phyloP scores from a whole-genome alignment of 179 eudicot species.

The Silene vulgaris region DNA sequence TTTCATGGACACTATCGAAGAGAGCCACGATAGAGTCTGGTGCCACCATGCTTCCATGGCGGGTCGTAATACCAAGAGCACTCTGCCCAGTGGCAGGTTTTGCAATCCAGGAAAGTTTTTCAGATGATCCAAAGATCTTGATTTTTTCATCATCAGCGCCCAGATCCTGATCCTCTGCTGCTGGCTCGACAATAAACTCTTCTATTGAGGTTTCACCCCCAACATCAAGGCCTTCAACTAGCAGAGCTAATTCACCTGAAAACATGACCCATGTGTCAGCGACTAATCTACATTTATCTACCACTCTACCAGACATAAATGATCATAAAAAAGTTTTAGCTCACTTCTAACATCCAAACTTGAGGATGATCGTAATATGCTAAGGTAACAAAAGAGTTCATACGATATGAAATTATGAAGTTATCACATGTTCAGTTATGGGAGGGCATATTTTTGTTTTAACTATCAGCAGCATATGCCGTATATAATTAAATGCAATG shows the following conservation, averaged over 20 bases:
- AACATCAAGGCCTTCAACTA: slow-evolving; percentile 80
- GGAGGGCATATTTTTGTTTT: no score
- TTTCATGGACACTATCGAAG: slow-evolving; percentile 75
- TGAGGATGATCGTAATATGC: background rate
- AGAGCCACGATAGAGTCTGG: slow-evolving; percentile 80
- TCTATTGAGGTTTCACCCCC: slow-evolving; percentile 75
- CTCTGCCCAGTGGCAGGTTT: slow-evolving; percentile 72
- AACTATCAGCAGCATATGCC: no score
- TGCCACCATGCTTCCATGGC: slow-evolving; percentile 57
- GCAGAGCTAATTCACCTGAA: slow-evolving; percentile 81
- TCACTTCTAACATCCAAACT: background rate
- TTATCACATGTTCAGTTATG: no score
- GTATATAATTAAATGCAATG: background rate
- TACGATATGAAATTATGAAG: no score
- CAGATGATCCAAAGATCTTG: slow-evolving; percentile 53
- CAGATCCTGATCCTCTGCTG: slow-evolving; percentile 35
- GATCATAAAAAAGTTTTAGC: background rate
- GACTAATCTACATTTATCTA: background rate
- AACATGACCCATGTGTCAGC: slow-evolving; percentile 18
- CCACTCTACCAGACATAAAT: background rate
- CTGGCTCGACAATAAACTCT: slow-evolving; percentile 61
- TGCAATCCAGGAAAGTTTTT: slow-evolving; percentile 72
- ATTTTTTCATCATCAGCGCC: slow-evolving; percentile 39
- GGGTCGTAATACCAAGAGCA: slow-evolving; percentile 46
- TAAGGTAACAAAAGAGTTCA: no score